Conservation (phyloP, 192 early-diverging fungal genomes). For the Podila minutissima region DNA sequence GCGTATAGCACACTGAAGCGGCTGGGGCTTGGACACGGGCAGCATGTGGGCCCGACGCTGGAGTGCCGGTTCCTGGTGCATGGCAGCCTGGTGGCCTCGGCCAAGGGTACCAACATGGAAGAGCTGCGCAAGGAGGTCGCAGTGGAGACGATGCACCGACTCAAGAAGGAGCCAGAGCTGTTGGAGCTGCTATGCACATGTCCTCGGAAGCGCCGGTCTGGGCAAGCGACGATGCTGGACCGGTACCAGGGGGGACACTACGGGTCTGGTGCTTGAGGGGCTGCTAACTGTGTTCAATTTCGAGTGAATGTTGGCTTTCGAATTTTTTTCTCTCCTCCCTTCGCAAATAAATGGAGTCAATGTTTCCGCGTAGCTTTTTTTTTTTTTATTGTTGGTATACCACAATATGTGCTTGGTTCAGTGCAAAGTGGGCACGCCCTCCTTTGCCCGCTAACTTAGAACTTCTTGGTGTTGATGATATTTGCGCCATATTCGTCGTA, state of each 20-base stretch:
- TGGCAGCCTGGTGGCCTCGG: conserved; percentile 12
- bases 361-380: too few relatives aligned
- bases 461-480: conserved; percentile 99
- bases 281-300: too few relatives aligned
- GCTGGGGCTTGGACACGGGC: conserved; percentile 9
- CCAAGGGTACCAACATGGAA: conserved; percentile 16
- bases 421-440: too few relatives aligned
- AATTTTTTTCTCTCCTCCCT: too few relatives aligned
- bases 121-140: conserved; percentile 24
- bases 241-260: background rate
- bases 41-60: background rate
- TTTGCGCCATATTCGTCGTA: conserved; percentile 97
- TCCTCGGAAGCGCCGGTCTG: background rate
- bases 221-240: conserved; percentile 18
- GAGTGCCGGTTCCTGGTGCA: conserved; percentile 27
- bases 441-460: conserved; percentile 58
- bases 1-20: background rate
- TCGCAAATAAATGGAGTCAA: too few relatives aligned
- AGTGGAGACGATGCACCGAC: background rate
- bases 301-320: too few relatives aligned
- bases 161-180: conserved; percentile 15
- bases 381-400: too few relatives aligned
- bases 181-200: conserved; percentile 19
- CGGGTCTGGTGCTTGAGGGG: too few relatives aligned
- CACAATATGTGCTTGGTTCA: too few relatives aligned